Percentiles rank a stretch among this genome's conserved stretches.
These are phyloP conservation scores for Gossypium australe DNA, from an alignment of 345 rosid genomes.

Conservation along the genomic window DNA sequence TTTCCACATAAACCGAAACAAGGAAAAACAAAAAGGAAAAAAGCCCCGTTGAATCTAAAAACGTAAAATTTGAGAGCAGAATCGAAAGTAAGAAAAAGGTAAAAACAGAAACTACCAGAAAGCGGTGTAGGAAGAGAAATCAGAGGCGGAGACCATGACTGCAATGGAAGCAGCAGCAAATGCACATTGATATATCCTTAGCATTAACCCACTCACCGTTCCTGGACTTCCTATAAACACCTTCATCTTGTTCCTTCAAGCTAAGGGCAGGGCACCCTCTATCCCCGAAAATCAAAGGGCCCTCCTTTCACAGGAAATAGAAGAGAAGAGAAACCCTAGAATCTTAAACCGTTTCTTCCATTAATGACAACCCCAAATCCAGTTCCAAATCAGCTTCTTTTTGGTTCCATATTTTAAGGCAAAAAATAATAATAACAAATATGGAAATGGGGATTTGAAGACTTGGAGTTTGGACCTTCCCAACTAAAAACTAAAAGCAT, in stretches of 20 bases:
- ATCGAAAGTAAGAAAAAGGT: background rate
- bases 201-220: constrained; percentile 57
- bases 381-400: constrained; percentile 12
- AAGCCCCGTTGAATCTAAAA: background rate
- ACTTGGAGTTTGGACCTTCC: background rate
- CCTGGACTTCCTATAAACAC: constrained; percentile 83
- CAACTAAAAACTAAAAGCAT: background rate
- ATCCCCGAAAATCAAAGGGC: background rate
- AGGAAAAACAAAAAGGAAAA: background rate
- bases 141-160: constrained; percentile 58
- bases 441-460: background rate
- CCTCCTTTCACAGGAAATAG: background rate
- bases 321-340: constrained; percentile 15
- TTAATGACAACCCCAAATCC: background rate
- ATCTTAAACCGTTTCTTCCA: constrained; percentile 13
- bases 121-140: constrained; percentile 67
- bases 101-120: constrained; percentile 45
- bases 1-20: background rate
- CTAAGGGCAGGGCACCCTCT: background rate
- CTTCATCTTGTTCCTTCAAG: constrained; percentile 44
- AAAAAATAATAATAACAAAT: background rate
- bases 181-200: constrained; percentile 65
- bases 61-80: constrained; percentile 2
- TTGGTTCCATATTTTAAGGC: background rate
- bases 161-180: constrained; percentile 74